Conservation (phyloP, 345 rosid genomes). For the Citrus sp. region DNA sequence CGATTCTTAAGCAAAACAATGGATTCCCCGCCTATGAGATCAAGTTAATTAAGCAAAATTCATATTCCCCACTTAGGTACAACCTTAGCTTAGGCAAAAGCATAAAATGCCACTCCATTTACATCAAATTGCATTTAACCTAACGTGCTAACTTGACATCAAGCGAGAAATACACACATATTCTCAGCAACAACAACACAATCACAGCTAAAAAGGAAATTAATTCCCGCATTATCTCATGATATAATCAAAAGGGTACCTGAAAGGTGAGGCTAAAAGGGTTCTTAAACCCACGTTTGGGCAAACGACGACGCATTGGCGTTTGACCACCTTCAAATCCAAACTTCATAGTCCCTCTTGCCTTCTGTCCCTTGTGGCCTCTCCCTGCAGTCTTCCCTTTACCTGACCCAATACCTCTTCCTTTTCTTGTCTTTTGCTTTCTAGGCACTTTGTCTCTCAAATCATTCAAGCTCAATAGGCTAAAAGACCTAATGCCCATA, state of each 20-base stretch:
- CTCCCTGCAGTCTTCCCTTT: constrained; percentile 96
- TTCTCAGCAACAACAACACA: neutral
- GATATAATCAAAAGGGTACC: constrained; percentile 36
- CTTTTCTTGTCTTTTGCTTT: constrained; percentile 92
- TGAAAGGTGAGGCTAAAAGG: constrained; percentile 87
- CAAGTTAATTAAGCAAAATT: neutral
- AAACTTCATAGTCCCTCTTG: constrained; percentile 76
- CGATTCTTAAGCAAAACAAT: no score
- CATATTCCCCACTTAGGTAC: neutral
- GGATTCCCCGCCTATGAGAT: no score
- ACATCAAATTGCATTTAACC: neutral
- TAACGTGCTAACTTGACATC: neutral
- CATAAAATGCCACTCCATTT: no score
- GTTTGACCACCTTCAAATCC: constrained; percentile 99
- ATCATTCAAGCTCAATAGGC: constrained; percentile 82
- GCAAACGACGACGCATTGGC: constrained; percentile 83
- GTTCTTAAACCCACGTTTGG: constrained; percentile 92
- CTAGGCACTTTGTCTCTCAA: constrained; percentile 79
- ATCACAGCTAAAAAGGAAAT: neutral
- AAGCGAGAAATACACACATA: neutral
- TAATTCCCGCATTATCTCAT: neutral
- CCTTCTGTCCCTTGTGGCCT: constrained; percentile 97
- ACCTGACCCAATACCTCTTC: constrained; percentile 97
- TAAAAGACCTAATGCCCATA: constrained; percentile 48
- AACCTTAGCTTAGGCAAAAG: neutral